phyloP scores from a whole-genome alignment of 169 alveolate species.

The Blepharisma undulans region DNA sequence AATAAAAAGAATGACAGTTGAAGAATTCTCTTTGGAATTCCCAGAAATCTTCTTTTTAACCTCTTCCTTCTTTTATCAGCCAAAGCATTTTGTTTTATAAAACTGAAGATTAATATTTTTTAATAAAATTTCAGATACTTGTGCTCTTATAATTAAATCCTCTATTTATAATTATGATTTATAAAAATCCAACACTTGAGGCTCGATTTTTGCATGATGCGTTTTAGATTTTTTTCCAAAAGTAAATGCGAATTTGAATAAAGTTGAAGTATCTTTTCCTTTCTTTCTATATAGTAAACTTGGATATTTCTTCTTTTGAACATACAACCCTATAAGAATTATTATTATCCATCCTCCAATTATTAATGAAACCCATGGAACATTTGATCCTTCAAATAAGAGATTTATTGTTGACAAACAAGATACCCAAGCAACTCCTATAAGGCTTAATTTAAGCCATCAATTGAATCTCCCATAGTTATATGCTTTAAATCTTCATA shows the following conservation, averaged over 20 bases:
- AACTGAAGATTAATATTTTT: too few species aligned
- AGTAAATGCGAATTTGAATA: not conserved
- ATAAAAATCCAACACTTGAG: too few species aligned
- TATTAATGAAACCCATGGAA: not conserved
- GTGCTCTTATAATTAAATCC: too few species aligned
- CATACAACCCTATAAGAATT: not conserved
- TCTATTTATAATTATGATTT: too few species aligned
- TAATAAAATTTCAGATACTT: too few species aligned
- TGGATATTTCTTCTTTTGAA: slow-evolving; percentile 6
- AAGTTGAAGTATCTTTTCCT: not conserved
- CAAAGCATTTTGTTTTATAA: too few species aligned
- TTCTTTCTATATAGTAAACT: not conserved
- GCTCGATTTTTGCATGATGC: too few species aligned
- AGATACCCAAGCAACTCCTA: not conserved
- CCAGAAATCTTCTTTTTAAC: too few species aligned
- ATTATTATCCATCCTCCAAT: not conserved
- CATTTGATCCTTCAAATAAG: not conserved
- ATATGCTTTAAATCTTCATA: not conserved
- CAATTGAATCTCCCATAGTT: not conserved
- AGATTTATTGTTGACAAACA: not conserved
- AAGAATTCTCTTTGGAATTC: too few species aligned
- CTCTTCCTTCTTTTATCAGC: too few species aligned
- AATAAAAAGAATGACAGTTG: too few species aligned
- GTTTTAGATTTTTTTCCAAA: too few species aligned
- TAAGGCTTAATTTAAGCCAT: not conserved